Evolutionary conservation across 768 basidiomycete genomes (phyloP).

Genomic region (Podaxis sp.): DNA sequence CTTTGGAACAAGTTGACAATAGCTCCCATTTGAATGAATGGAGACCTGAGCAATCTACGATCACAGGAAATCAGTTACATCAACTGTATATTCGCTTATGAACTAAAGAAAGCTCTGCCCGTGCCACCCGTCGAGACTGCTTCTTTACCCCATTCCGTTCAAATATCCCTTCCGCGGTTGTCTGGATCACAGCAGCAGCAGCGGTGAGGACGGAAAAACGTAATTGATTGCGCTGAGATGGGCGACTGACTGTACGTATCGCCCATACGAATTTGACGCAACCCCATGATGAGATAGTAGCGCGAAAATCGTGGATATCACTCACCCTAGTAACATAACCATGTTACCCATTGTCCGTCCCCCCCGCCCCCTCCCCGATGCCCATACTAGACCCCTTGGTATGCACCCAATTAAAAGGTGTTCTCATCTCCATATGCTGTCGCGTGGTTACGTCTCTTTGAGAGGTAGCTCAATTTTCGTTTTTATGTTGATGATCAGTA

Average conservation of each 20-base stretch:
- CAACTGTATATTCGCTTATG: neutral
- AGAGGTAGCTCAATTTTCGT: too few species aligned
- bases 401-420: neutral
- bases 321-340: slow-evolving; percentile 4
- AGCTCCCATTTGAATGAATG: neutral
- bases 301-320: slow-evolving; percentile 7
- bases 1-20: neutral
- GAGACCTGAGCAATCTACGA: neutral
- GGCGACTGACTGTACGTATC: neutral
- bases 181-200: neutral
- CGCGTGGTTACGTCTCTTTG: neutral
- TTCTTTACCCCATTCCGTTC: neutral
- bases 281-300: too few species aligned
- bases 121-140: neutral
- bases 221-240: neutral
- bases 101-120: neutral
- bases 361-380: neutral
- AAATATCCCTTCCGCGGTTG: neutral
- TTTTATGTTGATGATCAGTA: too few species aligned
- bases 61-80: neutral
- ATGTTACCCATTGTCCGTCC: neutral
- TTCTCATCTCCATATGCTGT: neutral
- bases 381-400: neutral
- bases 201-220: neutral
- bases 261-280: neutral